phyloP scores from a whole-genome alignment of 176 grass and related monocot genomes.

The Lolium perenne region DNA sequence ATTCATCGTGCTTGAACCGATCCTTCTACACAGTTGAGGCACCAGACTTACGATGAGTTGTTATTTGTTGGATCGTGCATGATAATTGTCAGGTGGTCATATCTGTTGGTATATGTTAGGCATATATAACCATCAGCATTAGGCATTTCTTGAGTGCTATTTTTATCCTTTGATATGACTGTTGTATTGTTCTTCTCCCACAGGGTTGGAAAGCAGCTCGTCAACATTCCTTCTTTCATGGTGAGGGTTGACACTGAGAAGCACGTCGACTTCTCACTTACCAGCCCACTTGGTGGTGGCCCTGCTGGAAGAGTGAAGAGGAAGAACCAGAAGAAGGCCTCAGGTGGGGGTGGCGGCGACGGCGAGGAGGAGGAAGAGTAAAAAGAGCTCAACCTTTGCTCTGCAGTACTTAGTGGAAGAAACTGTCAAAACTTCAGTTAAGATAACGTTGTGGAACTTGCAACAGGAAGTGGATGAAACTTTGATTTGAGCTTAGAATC shows the following conservation, averaged over 20 bases:
- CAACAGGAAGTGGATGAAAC: neutral
- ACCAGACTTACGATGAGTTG: neutral
- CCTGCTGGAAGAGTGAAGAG: no score
- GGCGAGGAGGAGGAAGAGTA: no score
- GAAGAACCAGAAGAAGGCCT: no score
- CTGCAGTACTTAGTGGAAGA: neutral
- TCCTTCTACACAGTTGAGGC: neutral
- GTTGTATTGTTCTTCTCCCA: conserved; percentile 6
- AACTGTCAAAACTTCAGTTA: neutral
- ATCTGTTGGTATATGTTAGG: no score
- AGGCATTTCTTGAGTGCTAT: neutral
- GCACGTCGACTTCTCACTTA: no score
- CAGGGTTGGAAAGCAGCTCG: conserved; percentile 64
- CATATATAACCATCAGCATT: no score
- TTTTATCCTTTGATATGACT: neutral
- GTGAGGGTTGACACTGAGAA: no score
- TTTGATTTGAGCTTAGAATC: neutral
- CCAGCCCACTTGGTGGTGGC: no score
- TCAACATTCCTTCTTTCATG: no score
- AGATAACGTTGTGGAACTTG: neutral
- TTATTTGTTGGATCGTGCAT: neutral
- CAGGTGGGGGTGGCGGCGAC: no score
- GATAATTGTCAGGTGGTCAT: no score
- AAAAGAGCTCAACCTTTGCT: neutral
- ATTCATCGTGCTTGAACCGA: neutral